Base-by-base conservation (phyloP, 140 eudicot species). In the Ambrosia hybrid region DNA sequence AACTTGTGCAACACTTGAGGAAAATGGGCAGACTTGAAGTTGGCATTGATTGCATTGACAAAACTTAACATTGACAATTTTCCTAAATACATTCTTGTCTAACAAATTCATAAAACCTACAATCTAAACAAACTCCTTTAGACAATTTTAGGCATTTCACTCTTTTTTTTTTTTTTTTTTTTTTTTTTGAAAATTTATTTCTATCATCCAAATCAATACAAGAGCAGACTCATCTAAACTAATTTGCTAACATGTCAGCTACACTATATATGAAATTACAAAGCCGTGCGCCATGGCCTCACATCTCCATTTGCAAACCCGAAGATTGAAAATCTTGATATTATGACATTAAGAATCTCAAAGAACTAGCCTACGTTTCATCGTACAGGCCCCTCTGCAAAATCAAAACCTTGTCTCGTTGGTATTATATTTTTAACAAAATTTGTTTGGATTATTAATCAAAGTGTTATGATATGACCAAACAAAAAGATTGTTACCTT, bases 231-330 rank as follows among this genome's bases (percentile, higher is more conserved):
- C 83, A 38, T 79, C 78, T 73, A 73, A 79, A 72, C 72, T 72
- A 72, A 78, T 72, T 78, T 72, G 57, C 83, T 79, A 73, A 66
- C 60, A 79, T 66, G 83, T 79, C 83, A 79, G 70, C 83, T 73
- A 48, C 65, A 73, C 83, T 79, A 73, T 79, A 79, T 79, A 79
- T 65, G 78, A 59, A 61, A 74, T 74, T 75, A 80, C 80, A 75
- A 41, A 70, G 46, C 6, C 46, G 9, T 1, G 72, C 66, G 26
- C 26, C 26, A 21, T 21, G 26, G 26, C 26, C 26, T 21, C 26
- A 21, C 26, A 21, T 21, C 26, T 21, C 26, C 26, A 21, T 21
- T 21, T 21, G 26, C 26, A 21, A 21, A 21, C 26, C 71, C 12
- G 51, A 76, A 59, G 57, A 59, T 60, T 37, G 65, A 76, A 63